phyloP scores from a whole-genome alignment of 208 protist genomes.

The Acanthamoeba polyphaga region DNA sequence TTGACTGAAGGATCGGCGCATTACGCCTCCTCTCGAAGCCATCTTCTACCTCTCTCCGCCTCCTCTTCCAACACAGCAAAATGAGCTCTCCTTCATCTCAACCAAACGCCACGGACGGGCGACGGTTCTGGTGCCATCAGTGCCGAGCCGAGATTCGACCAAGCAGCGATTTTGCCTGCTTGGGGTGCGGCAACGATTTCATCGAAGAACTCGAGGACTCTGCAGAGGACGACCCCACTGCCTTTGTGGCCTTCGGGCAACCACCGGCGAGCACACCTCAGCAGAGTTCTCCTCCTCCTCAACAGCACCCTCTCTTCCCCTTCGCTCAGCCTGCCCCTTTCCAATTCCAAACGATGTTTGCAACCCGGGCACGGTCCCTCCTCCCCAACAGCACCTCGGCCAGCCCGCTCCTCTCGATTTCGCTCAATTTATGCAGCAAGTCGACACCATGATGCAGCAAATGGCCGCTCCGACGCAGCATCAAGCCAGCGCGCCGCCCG shows the following conservation, averaged over 20 bases:
- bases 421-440: conserved; percentile 55
- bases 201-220: conserved; percentile 63
- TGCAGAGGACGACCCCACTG: conserved; percentile 25
- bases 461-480: neutral
- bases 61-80: neutral
- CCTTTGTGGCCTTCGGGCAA: conserved; percentile 12
- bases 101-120: neutral
- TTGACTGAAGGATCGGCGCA: neutral
- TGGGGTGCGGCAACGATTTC: conserved; percentile 43
- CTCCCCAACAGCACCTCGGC: neutral
- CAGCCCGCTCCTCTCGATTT: conserved; percentile 22
- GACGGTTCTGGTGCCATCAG: conserved; percentile 64
- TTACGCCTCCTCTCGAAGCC: neutral
- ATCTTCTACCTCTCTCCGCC: neutral
- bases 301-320: neutral
- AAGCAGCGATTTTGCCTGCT: neutral
- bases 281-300: neutral
- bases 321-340: neutral
- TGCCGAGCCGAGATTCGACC: conserved; percentile 44
- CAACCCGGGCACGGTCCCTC: neutral
- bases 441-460: conserved; percentile 43
- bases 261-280: neutral
- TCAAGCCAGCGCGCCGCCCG: neutral
- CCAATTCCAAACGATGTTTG: conserved; percentile 62
- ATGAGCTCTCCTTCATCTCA: neutral